Percentiles rank a stretch among this genome's conserved stretches.
These are phyloP conservation scores for Penicillium angulare DNA, from an alignment of 495 filamentous ascomycete species.

Conservation along the genomic window DNA sequence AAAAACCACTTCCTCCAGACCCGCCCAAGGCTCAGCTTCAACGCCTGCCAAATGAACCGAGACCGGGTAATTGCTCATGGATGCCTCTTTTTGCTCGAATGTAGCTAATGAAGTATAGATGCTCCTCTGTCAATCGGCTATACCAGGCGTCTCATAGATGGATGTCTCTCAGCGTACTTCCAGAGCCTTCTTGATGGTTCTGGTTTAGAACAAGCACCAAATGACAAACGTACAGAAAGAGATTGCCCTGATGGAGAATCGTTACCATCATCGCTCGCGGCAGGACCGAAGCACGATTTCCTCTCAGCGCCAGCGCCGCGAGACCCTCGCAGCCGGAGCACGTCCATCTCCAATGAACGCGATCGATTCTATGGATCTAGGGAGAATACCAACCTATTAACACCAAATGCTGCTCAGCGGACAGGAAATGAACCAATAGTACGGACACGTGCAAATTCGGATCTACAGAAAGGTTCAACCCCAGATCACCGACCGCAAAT, in stretches of 20 bases:
- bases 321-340: constrained; percentile 29
- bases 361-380: constrained; percentile 15
- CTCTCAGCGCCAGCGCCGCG: constrained; percentile 22
- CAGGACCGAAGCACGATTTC: constrained; percentile 6
- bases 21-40: constrained; percentile 7
- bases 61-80: constrained; percentile 7
- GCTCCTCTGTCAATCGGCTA: constrained; percentile 44
- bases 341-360: constrained; percentile 27
- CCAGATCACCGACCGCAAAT: constrained; percentile 17
- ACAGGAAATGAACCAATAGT: constrained; percentile 20
- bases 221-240: constrained; percentile 16
- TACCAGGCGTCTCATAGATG: constrained; percentile 51
- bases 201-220: constrained; percentile 8
- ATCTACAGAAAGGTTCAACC: constrained; percentile 24
- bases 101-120: constrained; percentile 21
- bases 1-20: constrained; percentile 1
- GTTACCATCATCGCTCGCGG: neutral
- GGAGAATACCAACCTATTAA: constrained; percentile 12
- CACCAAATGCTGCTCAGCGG: constrained; percentile 14
- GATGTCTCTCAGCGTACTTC: constrained; percentile 54
- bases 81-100: neutral
- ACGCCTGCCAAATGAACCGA: constrained; percentile 8
- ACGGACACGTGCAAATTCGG: constrained; percentile 31
- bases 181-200: constrained; percentile 29
- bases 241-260: neutral